Evolutionary conservation across 495 filamentous ascomycete genomes (phyloP).

Genomic region (Clohesyomyces aquaticus): DNA sequence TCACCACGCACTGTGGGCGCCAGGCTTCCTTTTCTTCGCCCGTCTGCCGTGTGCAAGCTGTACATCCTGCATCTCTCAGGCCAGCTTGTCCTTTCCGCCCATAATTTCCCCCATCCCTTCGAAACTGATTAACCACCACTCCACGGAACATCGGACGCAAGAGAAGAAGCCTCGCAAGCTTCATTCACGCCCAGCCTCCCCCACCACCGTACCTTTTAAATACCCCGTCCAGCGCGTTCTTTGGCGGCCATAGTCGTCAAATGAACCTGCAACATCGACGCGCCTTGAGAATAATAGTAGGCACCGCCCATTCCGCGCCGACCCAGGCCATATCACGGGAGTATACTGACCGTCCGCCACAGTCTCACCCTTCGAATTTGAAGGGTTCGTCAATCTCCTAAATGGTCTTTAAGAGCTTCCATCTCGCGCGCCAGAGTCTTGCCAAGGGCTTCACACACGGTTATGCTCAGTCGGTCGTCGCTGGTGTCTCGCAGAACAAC

Average conservation of each 20-base stretch:
- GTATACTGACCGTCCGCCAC: slow-evolving; percentile 24
- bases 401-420: slow-evolving; percentile 85
- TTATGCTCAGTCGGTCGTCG: slow-evolving; percentile 96
- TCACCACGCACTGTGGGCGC: not conserved
- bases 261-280: slow-evolving; percentile 65
- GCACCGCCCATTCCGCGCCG: slow-evolving; percentile 11
- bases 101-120: not conserved
- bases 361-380: slow-evolving; percentile 52
- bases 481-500: slow-evolving; percentile 76
- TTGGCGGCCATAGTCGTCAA: slow-evolving; percentile 63
- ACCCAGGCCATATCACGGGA: not conserved
- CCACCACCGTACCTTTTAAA: not conserved
- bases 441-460: slow-evolving; percentile 95
- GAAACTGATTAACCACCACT: not conserved
- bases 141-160: not conserved
- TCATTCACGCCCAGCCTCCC: not conserved
- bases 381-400: slow-evolving; percentile 59
- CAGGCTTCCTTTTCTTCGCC: slow-evolving; percentile 32
- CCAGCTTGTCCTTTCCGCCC: slow-evolving; percentile 26
- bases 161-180: not conserved
- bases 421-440: slow-evolving; percentile 95
- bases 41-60: slow-evolving; percentile 21
- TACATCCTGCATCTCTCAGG: slow-evolving; percentile 30
- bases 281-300: slow-evolving; percentile 56
- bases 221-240: slow-evolving; percentile 57